Evolutionary conservation across 805 yeast genomes (phyloP).

Genomic region (Lipomyces kockii): DNA sequence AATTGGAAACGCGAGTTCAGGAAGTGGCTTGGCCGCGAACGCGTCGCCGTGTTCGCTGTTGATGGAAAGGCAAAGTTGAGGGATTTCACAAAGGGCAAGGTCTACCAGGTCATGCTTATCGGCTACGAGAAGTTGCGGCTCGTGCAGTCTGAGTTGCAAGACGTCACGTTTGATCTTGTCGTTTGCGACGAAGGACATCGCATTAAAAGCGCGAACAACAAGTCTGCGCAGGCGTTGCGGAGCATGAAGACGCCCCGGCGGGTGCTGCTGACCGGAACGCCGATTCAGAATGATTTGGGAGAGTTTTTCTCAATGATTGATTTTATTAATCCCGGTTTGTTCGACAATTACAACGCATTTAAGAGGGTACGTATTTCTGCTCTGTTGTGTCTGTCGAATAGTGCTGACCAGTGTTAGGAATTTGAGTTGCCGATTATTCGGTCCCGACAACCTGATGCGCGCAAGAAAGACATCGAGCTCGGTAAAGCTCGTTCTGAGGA

Average conservation of each 20-base stretch:
- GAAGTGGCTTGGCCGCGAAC: constrained; percentile 79
- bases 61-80: constrained; percentile 58
- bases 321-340: constrained; percentile 80
- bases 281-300: constrained; percentile 86
- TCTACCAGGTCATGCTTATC: constrained; percentile 79
- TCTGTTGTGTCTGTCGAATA: constrained; percentile 49
- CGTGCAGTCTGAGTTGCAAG: constrained; percentile 45
- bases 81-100: constrained; percentile 67
- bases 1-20: constrained; percentile 89
- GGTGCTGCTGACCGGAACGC: constrained; percentile 82
- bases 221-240: constrained; percentile 67
- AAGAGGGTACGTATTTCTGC: constrained; percentile 25
- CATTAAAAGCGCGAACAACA: constrained; percentile 73
- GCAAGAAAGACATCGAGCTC: constrained; percentile 52
- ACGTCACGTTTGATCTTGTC: constrained; percentile 61
- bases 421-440: constrained; percentile 72
- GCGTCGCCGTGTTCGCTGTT: constrained; percentile 67
- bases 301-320: constrained; percentile 83
- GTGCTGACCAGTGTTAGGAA: constrained; percentile 40
- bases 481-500: constrained; percentile 71
- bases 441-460: constrained; percentile 68
- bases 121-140: constrained; percentile 86
- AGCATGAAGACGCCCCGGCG: constrained; percentile 59
- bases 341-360: constrained; percentile 63
- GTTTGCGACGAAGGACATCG: constrained; percentile 97